Percentiles rank a stretch among this genome's conserved stretches.
phyloP scores from a whole-genome alignment of 768 basidiomycete species.

The Phlegmacium glaucopus region DNA sequence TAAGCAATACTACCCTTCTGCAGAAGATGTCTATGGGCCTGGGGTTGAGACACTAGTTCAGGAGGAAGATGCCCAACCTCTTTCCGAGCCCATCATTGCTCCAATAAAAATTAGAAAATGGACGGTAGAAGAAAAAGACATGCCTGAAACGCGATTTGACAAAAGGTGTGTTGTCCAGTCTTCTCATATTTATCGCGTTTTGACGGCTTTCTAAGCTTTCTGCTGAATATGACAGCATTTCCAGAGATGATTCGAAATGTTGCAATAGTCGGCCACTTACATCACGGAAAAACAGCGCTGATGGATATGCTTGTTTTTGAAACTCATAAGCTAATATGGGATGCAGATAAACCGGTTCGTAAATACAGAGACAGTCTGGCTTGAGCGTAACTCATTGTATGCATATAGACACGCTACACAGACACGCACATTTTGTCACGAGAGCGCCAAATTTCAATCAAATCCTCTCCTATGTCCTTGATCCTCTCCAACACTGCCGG shows the following conservation, averaged over 20 bases:
- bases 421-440: constrained; percentile 92
- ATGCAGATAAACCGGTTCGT: constrained; percentile 83
- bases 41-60: constrained; percentile 97
- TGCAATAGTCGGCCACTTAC: constrained; percentile 92
- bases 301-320: constrained; percentile 98
- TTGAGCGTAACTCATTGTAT: constrained; percentile 5
- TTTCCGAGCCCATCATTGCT: constrained; percentile 92
- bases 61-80: constrained; percentile 95
- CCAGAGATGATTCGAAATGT: constrained; percentile 97
- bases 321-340: constrained; percentile 94
- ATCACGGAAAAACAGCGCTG: constrained; percentile 96
- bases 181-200: constrained; percentile 1
- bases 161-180: constrained; percentile 63
- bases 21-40: constrained; percentile 86
- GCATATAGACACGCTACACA: constrained; percentile 81
- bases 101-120: constrained; percentile 95
- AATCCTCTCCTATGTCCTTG: constrained; percentile 96
- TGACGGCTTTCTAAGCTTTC: constrained; percentile 55
- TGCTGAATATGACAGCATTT: constrained; percentile 87
- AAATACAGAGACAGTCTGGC: neutral
- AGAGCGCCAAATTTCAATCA: constrained; percentile 89
- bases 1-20: constrained; percentile 97
- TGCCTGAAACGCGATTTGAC: constrained; percentile 97
- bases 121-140: constrained; percentile 91
- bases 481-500: constrained; percentile 80